Percentiles rank a stretch among this genome's conserved stretches.
Evolutionary conservation across 768 basidiomycete genomes (phyloP).

Genomic region (Rhizopogon vulgaris): DNA sequence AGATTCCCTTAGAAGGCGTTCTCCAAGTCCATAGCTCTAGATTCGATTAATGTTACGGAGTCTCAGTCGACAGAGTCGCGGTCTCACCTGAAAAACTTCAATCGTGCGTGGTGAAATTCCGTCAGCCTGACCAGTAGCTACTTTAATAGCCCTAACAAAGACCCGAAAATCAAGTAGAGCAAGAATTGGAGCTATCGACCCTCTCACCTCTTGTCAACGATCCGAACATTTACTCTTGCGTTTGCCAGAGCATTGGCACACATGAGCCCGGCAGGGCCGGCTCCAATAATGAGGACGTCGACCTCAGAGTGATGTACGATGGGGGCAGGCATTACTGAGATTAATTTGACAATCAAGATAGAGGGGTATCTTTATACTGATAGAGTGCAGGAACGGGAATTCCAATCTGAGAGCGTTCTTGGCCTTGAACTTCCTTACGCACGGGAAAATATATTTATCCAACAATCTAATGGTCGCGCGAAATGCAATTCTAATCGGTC

Average conservation of each 20-base stretch:
- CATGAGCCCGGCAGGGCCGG: conserved; percentile 38
- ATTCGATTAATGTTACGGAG: background rate
- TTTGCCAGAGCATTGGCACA: conserved; percentile 34
- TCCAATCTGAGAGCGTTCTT: no score
- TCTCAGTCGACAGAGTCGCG: background rate
- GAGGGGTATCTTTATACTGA: conserved; percentile 1
- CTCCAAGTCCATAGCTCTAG: conserved; percentile 72
- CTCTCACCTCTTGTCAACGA: conserved; percentile 35
- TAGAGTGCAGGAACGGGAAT: background rate
- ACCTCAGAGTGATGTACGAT: conserved; percentile 21
- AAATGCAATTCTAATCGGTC: background rate
- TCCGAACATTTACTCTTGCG: conserved; percentile 30
- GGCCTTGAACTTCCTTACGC: background rate
- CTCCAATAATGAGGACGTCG: conserved; percentile 38
- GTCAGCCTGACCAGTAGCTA: conserved; percentile 23
- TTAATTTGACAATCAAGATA: background rate
- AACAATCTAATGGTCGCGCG: no score
- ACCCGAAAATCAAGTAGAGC: background rate
- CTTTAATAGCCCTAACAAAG: conserved; percentile 8
- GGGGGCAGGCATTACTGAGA: conserved; percentile 2
- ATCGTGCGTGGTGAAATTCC: conserved; percentile 21
- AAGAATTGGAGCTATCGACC: background rate
- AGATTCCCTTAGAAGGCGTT: conserved; percentile 53
- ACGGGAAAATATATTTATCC: background rate
- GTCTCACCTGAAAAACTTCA: conserved; percentile 41